Evolutionary conservation across 2,329 filamentous ascomycete species (phyloP), one percentile per base, ranked within the genome.

Genomic region (Botryotinia calthae): DNA sequence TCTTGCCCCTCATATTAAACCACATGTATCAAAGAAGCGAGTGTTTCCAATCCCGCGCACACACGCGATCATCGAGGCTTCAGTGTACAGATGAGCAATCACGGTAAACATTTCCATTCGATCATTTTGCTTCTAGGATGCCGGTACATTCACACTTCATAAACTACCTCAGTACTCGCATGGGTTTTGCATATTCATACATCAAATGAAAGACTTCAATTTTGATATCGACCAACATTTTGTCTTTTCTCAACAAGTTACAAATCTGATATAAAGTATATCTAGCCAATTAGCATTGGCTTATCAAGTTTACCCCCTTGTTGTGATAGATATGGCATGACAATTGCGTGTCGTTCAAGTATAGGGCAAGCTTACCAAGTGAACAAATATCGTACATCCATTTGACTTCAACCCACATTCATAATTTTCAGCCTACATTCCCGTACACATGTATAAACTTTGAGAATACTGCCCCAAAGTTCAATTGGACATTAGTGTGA

Each of bases 1-100:
- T 7, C 31, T 40, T 9, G 42, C 22, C 37, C 34, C 34, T 20
- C 22, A 42, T n/a, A 42, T 62, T n/a, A 28, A 20, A 40, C 34
- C 34, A 25, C 34, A 37, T 34, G 31, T n/a, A 40, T 25, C 34
- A n/a, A 61, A 61, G 20, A 61, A 22, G 31, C 59, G 34, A 62
- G 59, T 62, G 34, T 62, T 40, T 40, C 59, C 59, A 62, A 62
- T 62, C 59, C 59, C 59, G 40, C 25, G 59, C 59, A 42, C 25
- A 42, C 59, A 62, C 59, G 59, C 59, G 59, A 62, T 62, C 34
- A 42, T 62, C 37, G 22, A 42, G 34, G 59, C 59, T 61, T 62
- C 25, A 28, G 59, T 28, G 59, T 42, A 42, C 37, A 62, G 37
- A 25, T 37, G 22, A 18, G 51, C 51, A 54, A 16, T 8, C 18